Evolutionary conservation across 805 yeast genomes (phyloP).

Genomic region (Teunomyces barrocoloradensis): DNA sequence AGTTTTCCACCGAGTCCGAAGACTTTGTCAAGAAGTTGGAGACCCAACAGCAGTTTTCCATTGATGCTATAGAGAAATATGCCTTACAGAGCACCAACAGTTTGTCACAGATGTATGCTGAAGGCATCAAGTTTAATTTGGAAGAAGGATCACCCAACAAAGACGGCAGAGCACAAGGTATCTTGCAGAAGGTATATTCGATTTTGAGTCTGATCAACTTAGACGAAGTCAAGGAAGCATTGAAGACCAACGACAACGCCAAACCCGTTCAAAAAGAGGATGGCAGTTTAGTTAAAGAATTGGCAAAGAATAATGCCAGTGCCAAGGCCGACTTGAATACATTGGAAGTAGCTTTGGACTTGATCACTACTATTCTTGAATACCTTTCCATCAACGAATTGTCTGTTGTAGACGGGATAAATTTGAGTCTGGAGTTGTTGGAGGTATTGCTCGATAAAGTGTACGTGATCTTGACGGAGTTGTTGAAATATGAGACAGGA

Average conservation of each 20-base stretch:
- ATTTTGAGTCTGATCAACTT: constrained; percentile 3
- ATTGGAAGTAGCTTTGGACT: constrained; percentile 69
- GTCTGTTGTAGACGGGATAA: constrained; percentile 15
- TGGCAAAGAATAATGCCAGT: constrained; percentile 18
- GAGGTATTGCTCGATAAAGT: constrained; percentile 20
- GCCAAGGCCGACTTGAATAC: constrained; percentile 6
- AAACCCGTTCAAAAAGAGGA: constrained; percentile 7
- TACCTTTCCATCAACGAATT: constrained; percentile 25
- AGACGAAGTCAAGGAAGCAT: background rate
- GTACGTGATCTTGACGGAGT: constrained; percentile 33
- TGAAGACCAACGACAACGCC: constrained; percentile 2
- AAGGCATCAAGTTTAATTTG: constrained; percentile 43
- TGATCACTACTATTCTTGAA: constrained; percentile 75
- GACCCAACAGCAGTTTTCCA: constrained; percentile 3
- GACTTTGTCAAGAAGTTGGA: constrained; percentile 40
- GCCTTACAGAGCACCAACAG: constrained; percentile 12
- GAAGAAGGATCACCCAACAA: constrained; percentile 25
- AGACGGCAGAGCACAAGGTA: background rate
- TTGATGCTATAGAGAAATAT: background rate
- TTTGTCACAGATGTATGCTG: constrained; percentile 35
- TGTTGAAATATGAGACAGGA: constrained; percentile 34
- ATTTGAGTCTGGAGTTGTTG: constrained; percentile 17
- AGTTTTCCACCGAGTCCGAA: constrained; percentile 56
- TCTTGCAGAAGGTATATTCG: background rate
- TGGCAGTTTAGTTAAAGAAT: constrained; percentile 13